A percentile compares a stretch with the other conserved stretches of the same genome.
phyloP scores from a whole-genome alignment of 768 basidiomycete genomes.

The Mycena haematopus region DNA sequence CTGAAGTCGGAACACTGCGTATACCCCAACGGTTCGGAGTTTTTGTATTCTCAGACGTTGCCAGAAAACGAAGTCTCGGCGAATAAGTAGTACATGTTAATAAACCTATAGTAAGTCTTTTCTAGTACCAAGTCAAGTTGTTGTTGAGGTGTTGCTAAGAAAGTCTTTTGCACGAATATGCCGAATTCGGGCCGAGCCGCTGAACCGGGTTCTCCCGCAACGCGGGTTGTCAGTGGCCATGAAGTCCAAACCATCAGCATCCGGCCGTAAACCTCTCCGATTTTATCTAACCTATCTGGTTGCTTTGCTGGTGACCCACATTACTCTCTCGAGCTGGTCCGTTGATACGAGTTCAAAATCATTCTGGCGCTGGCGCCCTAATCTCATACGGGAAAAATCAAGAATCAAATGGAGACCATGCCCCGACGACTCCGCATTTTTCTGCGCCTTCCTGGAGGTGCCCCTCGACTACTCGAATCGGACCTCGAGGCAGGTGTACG shows the following conservation, averaged over 20 bases:
- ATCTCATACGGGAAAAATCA: neutral
- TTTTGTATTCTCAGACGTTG: too few species aligned
- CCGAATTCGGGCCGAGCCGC: neutral
- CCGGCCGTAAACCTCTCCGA: neutral
- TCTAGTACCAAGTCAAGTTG: too few species aligned
- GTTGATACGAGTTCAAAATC: neutral
- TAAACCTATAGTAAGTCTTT: too few species aligned
- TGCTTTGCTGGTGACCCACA: neutral
- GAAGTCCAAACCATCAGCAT: neutral
- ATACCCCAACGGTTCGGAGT: too few species aligned
- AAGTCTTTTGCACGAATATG: too few species aligned
- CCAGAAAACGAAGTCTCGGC: too few species aligned
- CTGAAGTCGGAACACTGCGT: too few species aligned
- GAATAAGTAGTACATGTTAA: too few species aligned
- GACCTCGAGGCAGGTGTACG: neutral
- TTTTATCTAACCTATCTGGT: neutral
- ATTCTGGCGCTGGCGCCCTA: neutral
- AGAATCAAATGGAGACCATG: neutral
- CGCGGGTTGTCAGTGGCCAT: neutral
- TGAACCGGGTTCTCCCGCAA: too few species aligned
- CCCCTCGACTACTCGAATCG: slow-evolving; percentile 17
- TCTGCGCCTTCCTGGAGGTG: slow-evolving; percentile 18
- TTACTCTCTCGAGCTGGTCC: neutral
- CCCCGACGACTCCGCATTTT: slow-evolving; percentile 5
- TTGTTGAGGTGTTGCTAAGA: too few species aligned